Evolutionary conservation across 371 early-diverging fungal species (phyloP).

Genomic region (Rhizopus delemar): DNA sequence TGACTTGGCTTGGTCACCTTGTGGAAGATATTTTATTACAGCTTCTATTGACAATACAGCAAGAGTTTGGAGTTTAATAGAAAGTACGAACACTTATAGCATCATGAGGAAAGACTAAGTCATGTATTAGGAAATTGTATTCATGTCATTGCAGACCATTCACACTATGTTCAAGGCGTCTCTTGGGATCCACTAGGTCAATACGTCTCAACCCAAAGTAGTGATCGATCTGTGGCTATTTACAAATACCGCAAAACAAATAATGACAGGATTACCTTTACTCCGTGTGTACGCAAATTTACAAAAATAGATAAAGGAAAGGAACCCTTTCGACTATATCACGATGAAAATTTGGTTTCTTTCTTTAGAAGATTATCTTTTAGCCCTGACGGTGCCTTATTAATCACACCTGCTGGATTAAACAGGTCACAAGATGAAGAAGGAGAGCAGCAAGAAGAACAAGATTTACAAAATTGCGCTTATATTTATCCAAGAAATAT

Average conservation of each 20-base stretch:
- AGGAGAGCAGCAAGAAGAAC: conserved; percentile 1
- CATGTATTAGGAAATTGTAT: conserved; percentile 66
- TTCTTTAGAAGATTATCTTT: conserved; percentile 91
- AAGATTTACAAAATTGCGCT: conserved; percentile 38
- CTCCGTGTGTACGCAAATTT: conserved; percentile 20
- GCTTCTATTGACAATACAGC: conserved; percentile 93
- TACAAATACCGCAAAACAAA: conserved; percentile 29
- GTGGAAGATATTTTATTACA: conserved; percentile 82
- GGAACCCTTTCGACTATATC: conserved; percentile 62
- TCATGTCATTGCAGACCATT: conserved; percentile 82
- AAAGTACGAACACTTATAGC: conserved; percentile 49
- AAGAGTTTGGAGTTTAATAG: conserved; percentile 82
- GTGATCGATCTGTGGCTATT: conserved; percentile 77
- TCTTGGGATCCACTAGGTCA: conserved; percentile 93
- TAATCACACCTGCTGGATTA: conserved; percentile 85
- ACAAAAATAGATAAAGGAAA: conserved; percentile 23
- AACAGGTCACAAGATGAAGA: conserved; percentile 29
- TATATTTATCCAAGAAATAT: conserved; percentile 45
- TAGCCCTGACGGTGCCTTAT: conserved; percentile 87
- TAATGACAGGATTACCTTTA: conserved; percentile 29
- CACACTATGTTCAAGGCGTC: conserved; percentile 94
- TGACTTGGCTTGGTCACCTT: conserved; percentile 95
- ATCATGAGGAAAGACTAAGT: not conserved
- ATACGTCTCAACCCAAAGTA: conserved; percentile 89
- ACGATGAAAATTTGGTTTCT: conserved; percentile 86